phyloP scores from a whole-genome alignment of 2,329 filamentous ascomycete species.

The Verruconis gallopava region DNA sequence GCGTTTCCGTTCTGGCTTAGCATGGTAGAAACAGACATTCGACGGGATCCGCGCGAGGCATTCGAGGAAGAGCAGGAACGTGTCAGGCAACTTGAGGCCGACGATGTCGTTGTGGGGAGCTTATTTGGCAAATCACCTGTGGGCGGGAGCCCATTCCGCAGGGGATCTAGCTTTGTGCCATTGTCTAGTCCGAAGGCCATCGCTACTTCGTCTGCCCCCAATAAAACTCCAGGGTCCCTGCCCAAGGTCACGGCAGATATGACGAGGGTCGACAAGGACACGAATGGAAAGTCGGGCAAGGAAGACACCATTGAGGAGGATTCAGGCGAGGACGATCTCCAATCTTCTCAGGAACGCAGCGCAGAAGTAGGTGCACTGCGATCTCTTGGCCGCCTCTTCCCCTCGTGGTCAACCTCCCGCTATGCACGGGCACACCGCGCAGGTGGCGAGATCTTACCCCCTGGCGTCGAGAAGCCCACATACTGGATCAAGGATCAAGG shows the following conservation, averaged over 20 bases:
- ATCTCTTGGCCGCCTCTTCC: slow-evolving; percentile 59
- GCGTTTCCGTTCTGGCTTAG: slow-evolving; percentile 92
- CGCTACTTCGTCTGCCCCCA: slow-evolving; percentile 16
- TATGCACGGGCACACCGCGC: slow-evolving; percentile 47
- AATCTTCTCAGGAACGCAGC: slow-evolving; percentile 19
- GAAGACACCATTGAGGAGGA: slow-evolving; percentile 26
- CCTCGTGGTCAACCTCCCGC: slow-evolving; percentile 68
- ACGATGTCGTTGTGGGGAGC: slow-evolving; percentile 80
- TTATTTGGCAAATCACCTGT: slow-evolving; percentile 40
- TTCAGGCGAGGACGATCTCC: slow-evolving; percentile 35
- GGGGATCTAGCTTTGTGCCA: slow-evolving; percentile 35
- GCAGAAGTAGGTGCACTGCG: slow-evolving; percentile 36
- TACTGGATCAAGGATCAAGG: slow-evolving; percentile 92
- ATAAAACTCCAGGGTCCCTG: slow-evolving; percentile 10
- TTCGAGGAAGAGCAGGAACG: slow-evolving; percentile 86
- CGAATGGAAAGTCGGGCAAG: slow-evolving; percentile 16
- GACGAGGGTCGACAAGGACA: slow-evolving; percentile 12
- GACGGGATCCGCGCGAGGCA: slow-evolving; percentile 77
- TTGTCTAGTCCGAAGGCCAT: slow-evolving; percentile 53
- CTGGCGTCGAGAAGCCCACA: slow-evolving; percentile 74
- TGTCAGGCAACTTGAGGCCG: slow-evolving; percentile 66
- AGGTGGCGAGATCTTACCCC: slow-evolving; percentile 48
- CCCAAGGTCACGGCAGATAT: slow-evolving; percentile 14
- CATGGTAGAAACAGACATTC: slow-evolving; percentile 84
- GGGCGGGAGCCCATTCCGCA: neutral